Evolutionary conservation across 2,329 filamentous ascomycete species (phyloP), one percentile per base, ranked within the genome.

Genomic region (Zymoseptoria pseudotritici): DNA sequence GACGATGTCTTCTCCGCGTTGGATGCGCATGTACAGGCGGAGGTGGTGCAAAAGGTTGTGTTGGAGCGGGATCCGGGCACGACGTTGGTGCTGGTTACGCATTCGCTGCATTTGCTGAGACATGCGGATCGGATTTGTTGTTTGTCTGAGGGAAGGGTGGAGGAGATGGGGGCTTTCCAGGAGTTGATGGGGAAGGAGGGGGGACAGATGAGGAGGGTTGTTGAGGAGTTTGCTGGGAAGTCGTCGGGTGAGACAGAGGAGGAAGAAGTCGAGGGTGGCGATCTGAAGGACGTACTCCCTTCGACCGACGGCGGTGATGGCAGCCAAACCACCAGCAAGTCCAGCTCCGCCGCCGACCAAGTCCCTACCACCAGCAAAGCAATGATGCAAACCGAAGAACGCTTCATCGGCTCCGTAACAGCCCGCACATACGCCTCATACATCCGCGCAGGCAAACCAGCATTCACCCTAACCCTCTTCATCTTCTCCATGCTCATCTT

Each of bases 301-400:
- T 7, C 36, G 11, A 17, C 36, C 4, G 17, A 46, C 36, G 36
- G 36, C 17, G 17, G 13, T n/a, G 36, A 46, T 46, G 36, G 1
- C 11, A 46, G 7, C 9, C 9, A 20, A n/a, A 19, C 24, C 11
- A 26, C 50, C 17, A 53, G 20, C 50, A 53, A 21, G 50, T 26
- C 50, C n/a, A 26, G 10, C 19, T 13, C 21, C 50, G 3, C 24
- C 13, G 11, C 4, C 21, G 24, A 53, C 3, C 5, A 58, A 19
- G 20, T 21, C 29, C 11, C 13, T 9, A 8, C 50, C 24, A 46
- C 13, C 36, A 50, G 36, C 19, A 58, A 58, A 54, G 75, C 73
- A 4, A 78, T 93, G 42, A 92, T 93, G 89, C 88, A 91, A 66
- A 78, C 78, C 7, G 82, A 84, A 71, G 86, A 89, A 68, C 82